Base-by-base conservation (phyloP, 1,139 yeast genomes). In the Meyerozyma smithsonii region DNA sequence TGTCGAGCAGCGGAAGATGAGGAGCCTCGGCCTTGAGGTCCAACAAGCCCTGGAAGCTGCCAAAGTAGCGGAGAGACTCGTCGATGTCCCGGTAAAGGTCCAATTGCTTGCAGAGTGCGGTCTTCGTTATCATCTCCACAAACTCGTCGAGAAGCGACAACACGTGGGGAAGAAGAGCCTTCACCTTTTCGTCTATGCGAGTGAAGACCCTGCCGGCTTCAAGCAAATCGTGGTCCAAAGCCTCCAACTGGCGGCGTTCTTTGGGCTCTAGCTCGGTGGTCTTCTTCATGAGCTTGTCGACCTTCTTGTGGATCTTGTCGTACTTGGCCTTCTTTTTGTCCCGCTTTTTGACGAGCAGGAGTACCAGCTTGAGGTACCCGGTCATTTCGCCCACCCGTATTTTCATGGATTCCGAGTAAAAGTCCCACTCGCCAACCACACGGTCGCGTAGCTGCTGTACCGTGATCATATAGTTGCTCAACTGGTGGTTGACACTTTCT, bases 71-170 rank as follows among this genome's bases (percentile, higher is more conserved):
- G 28, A 74, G 42, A 11, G 61, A 58, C 2, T 51, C 47, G 23
- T 52, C 43, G 14, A 74, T 52, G 11, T 58, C 55, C 15, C 56
- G 50, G 39, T 57, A 61, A 3, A 69, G 59, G 12, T 60, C 61
- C 17, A 52, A 36, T 41, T 69, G 62, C 48, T 66, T 56, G 51
- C 63, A 56, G 43, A 72, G 23, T 37, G 59, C 44, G 49, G 61
- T 58, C 40, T 66, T 59, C 5, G 74, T 58, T 10, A 76, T 44
- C 36, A 61, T 59, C 36, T 69, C 75, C 12, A 78, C 58, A 46
- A 77, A 77, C 52, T 79, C 83, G 25, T 78, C 78, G 42, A 78
- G 54, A 32, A 69, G 61, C 6, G 64, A 55, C 38, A 75, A 54
- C 4, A 72, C 59, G 43, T 69, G 74, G 2, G 84, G 84, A 17